Base-by-base conservation (phyloP, 202 grass and related monocot species). In the Zoysia matrella region DNA sequence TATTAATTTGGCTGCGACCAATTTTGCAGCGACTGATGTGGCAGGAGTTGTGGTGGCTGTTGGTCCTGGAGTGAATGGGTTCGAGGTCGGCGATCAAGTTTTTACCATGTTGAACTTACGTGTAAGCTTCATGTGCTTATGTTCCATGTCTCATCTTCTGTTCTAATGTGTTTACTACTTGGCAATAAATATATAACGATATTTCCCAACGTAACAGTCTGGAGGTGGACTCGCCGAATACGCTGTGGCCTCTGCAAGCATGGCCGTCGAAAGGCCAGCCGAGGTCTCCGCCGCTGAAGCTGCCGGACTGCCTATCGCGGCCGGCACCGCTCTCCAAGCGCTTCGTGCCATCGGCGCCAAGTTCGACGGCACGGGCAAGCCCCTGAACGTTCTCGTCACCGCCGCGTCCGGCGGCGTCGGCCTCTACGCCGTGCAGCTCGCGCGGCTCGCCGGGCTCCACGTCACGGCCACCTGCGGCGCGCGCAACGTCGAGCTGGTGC, bases 381-480 rank as follows among this genome's bases (percentile, higher is more conserved):
- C 60, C 60, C 60, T 11, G 8, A 94, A 90, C 72, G 91, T 93
- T 36, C 63, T 97, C 66, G 6, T 97, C 71, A 97, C 94, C 1
- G 89, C 79, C 0, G 91, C 91, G 0, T 97, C 94, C 0, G 94
- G 91, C 6, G 94, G 89, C 2, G 94, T 91, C 4, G 94, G 94
- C 10, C 81, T 77, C 8, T 93, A 71, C 51, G 89, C 82, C 2
- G 81, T 91, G 62, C 94, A 93, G 91, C 84, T 97, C 6, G 94
- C 94, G 1, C 90, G 79, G 75, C 72, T 90, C 8, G 89, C 70
- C 4, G 90, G 82, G 71, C 63, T 86, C 44, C 84, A 80, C 18
- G 81, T 97, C 8, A 97, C 94, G 4, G 89, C 89, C 65, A 97
- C 94, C 42, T 93, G 94, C 46, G 91, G 94, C 4, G 67, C 79